A percentile compares a stretch with the other conserved stretches of the same genome.
Conservation (phyloP, 73 alveolate genomes). For the Diophrys appendiculata region DNA sequence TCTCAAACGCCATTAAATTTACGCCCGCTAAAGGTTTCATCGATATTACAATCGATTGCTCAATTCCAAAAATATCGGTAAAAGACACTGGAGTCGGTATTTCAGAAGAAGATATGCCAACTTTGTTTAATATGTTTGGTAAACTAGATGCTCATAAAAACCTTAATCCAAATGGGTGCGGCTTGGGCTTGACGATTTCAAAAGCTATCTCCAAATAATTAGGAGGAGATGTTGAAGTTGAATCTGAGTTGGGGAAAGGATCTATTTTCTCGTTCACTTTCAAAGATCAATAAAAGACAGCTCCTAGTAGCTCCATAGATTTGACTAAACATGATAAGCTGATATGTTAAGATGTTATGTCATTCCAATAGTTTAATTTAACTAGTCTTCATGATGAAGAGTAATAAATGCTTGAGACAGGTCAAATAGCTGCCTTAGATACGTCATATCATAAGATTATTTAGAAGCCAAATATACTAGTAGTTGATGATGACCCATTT, state of each 20-base stretch:
- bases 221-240: conserved; percentile 48
- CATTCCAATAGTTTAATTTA: too few relatives aligned
- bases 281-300: conserved; percentile 23
- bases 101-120: conserved; percentile 20
- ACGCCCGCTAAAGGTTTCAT: conserved; percentile 30
- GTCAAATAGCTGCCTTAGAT: too few relatives aligned
- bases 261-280: conserved; percentile 24
- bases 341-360: too few relatives aligned
- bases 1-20: conserved; percentile 31
- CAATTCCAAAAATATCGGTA: too few relatives aligned
- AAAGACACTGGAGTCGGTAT: conserved; percentile 61
- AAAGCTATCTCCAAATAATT: conserved; percentile 35
- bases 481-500: too few relatives aligned
- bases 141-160: conserved; percentile 30
- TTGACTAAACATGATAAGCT: too few relatives aligned
- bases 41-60: too few relatives aligned
- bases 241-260: conserved; percentile 30
- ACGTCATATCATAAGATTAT: too few relatives aligned
- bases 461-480: too few relatives aligned
- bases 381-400: too few relatives aligned
- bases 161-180: conserved; percentile 43
- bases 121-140: conserved; percentile 33
- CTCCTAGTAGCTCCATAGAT: too few relatives aligned
- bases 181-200: conserved; percentile 55
- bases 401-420: too few relatives aligned